phyloP scores from a whole-genome alignment of 2,329 filamentous ascomycete genomes.

The Aspergillus niger region DNA sequence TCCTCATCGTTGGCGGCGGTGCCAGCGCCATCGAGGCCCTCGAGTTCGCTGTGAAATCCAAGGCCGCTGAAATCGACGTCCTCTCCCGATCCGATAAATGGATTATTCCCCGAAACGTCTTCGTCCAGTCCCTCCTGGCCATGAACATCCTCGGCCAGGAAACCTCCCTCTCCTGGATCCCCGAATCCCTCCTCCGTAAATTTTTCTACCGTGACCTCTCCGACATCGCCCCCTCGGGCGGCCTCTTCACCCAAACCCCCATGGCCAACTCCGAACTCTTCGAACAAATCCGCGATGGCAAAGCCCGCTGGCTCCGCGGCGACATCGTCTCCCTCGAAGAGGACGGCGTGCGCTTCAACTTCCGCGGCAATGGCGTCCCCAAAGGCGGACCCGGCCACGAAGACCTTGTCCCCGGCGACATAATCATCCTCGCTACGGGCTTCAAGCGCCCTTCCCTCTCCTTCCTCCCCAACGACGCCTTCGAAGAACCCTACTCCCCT shows the following conservation, averaged over 20 bases:
- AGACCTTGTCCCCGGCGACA: conserved; percentile 68
- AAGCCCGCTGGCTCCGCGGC: conserved; percentile 77
- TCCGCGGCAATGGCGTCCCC: conserved; percentile 70
- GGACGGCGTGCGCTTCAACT: conserved; percentile 69
- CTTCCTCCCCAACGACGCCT: conserved; percentile 74
- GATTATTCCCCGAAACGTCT: conserved; percentile 79
- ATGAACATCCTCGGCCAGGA: conserved; percentile 80
- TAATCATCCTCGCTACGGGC: conserved; percentile 82
- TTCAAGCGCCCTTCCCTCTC: conserved; percentile 71
- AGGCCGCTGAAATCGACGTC: conserved; percentile 69
- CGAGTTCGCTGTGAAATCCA: conserved; percentile 70
- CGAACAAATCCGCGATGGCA: conserved; percentile 69
- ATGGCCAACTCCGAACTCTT: conserved; percentile 87
- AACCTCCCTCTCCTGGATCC: conserved; percentile 74
- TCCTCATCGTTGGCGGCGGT: conserved; percentile 73
- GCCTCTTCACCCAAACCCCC: conserved; percentile 79
- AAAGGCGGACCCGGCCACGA: conserved; percentile 72
- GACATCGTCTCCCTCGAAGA: conserved; percentile 70
- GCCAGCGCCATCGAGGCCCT: conserved; percentile 81
- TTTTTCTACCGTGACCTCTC: conserved; percentile 82
- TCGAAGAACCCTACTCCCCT: conserved; percentile 71
- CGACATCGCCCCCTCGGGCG: conserved; percentile 69
- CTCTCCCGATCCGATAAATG: conserved; percentile 80
- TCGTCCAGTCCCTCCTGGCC: conserved; percentile 72
- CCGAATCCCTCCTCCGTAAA: conserved; percentile 71